Evolutionary conservation across 805 yeast species (phyloP), one percentile per base, ranked within the genome.

Genomic region (Cyberlindnera lachancei): DNA sequence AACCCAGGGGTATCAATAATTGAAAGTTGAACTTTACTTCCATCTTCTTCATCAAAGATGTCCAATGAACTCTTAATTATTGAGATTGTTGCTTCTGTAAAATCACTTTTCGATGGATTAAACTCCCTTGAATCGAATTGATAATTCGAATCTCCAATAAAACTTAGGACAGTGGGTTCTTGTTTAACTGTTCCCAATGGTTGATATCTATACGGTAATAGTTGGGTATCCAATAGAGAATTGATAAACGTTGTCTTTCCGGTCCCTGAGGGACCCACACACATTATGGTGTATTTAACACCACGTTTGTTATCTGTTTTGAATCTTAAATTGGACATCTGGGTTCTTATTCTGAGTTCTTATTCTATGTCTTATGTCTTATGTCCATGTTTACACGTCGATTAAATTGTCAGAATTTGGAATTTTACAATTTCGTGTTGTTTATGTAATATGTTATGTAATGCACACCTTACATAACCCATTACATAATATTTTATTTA

Each of bases 171-270:
- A 6, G 38, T 31, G 2, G 56, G 60, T 29, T 53, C 53, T 7
- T 48, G 47, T 2, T 50, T 33, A 4, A 54, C 27, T 1, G 53
- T 32, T 12, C 58, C 59, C 9, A 50, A 38, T 14, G 61, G 63
- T 37, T 70, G 67, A 45, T 63, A 80, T 36, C 74, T 66, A 45
- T 79, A 84, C 13, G 76, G 69, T 40, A 81, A 53, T 23, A 81
- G 64, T 36, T 68, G 70, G 24, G 75, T 73, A 50, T 76, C 82
- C 38, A 82, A 55, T 31, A 82, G 52, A 27, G 82, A 68, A 49
- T 82, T 82, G 39, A 81, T 64, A 49, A 82, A 82, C 0, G 90
- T 75, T 15, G 88, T 73, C 51, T 81, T 82, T 9, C 94, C 94
- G 0, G 84, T 71, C 13, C 90, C 90, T 40, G 76, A 68, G 29